These are phyloP conservation scores for Periconia digitata DNA, from an alignment of 2,329 filamentous ascomycete genomes.

Conservation along the genomic window DNA sequence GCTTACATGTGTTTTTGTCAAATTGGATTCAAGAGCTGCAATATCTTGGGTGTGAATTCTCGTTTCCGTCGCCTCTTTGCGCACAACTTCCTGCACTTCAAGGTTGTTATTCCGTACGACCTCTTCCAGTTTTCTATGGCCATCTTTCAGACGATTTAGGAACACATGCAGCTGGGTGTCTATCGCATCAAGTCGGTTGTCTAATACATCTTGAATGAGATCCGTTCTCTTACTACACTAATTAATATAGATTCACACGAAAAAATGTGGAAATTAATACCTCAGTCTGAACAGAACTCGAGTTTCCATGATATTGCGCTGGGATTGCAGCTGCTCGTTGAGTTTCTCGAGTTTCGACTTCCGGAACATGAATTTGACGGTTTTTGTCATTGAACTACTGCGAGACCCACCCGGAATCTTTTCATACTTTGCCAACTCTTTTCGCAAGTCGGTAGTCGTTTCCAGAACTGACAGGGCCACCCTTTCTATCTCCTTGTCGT, in stretches of 20 bases:
- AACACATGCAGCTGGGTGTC: neutral
- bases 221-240: neutral
- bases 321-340: neutral
- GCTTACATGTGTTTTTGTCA: neutral
- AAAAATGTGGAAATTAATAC: neutral
- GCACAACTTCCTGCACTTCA: neutral
- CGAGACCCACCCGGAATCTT: neutral
- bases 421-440: conserved; percentile 2
- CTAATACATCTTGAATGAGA: neutral
- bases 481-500: neutral
- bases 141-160: neutral
- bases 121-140: neutral
- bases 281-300: neutral
- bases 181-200: neutral
- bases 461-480: neutral
- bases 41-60: neutral
- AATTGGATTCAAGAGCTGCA: neutral
- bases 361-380: neutral
- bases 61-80: neutral
- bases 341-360: neutral
- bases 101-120: neutral
- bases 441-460: neutral
- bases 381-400: neutral
- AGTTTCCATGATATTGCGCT: neutral
- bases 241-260: neutral